Evolutionary conservation across 129 eudicot species (phyloP).

Genomic region (Lonicera japonica): DNA sequence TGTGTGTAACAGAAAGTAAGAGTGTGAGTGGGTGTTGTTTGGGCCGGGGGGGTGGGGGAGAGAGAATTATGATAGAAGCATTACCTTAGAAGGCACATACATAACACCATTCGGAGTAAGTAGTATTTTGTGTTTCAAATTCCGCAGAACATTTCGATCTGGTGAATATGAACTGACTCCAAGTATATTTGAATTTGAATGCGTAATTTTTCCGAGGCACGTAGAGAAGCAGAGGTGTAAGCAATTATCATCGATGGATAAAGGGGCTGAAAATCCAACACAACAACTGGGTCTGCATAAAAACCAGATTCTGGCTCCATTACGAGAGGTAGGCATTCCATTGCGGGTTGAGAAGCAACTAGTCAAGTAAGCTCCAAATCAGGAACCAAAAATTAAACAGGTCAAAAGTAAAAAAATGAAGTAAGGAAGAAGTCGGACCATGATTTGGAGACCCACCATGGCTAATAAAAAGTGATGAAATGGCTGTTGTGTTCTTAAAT

Average conservation of each 20-base stretch:
- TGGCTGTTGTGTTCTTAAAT: no score
- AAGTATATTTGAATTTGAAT: slow-evolving; percentile 60
- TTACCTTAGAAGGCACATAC: slow-evolving; percentile 78
- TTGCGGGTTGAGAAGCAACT: slow-evolving; percentile 96
- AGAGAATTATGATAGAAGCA: slow-evolving; percentile 3
- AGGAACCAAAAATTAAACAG: neutral
- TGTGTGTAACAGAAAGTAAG: no score
- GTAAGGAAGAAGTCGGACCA: neutral
- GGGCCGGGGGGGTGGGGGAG: no score
- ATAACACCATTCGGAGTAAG: slow-evolving; percentile 93
- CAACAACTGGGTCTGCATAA: slow-evolving; percentile 90
- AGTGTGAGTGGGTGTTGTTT: no score
- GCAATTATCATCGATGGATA: slow-evolving; percentile 99
- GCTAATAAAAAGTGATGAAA: no score
- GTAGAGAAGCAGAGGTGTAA: slow-evolving; percentile 93
- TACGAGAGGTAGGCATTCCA: slow-evolving; percentile 98
- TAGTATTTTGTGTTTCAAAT: slow-evolving; percentile 49
- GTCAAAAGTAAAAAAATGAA: neutral
- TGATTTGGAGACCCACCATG: neutral
- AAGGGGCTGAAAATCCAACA: slow-evolving; percentile 91
- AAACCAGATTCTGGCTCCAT: slow-evolving; percentile 99
- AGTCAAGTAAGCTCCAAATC: neutral
- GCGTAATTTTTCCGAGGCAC: slow-evolving; percentile 76
- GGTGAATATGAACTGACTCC: slow-evolving; percentile 84
- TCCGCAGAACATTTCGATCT: slow-evolving; percentile 40